These are phyloP conservation scores for Aureobasidium pullulans DNA, from an alignment of 2,329 filamentous ascomycete species.

Conservation along the genomic window DNA sequence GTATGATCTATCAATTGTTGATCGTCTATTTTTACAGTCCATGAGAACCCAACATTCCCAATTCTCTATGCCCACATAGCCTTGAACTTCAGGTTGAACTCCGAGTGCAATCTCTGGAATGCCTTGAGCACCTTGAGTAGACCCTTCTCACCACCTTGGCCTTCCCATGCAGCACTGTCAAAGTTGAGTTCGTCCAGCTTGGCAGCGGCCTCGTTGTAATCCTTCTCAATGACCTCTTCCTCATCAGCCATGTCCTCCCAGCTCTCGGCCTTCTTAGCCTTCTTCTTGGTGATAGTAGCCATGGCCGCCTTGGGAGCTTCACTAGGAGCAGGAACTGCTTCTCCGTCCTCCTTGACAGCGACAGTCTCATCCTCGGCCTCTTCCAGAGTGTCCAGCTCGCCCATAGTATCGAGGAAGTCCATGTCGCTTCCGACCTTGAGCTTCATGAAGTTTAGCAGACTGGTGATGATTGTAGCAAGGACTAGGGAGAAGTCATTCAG, in stretches of 20 bases:
- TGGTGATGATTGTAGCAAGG: constrained; percentile 64
- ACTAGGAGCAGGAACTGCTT: constrained; percentile 22
- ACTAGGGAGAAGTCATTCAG: constrained; percentile 60
- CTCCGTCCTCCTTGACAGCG: constrained; percentile 23
- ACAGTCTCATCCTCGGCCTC: constrained; percentile 36
- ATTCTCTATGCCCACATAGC: constrained; percentile 49
- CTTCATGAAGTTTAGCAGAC: constrained; percentile 51
- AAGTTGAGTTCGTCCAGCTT: constrained; percentile 19
- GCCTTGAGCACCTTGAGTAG: constrained; percentile 52
- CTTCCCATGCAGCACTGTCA: constrained; percentile 29
- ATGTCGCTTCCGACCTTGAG: constrained; percentile 38
- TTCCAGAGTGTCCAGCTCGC: constrained; percentile 45
- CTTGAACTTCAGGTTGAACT: constrained; percentile 59
- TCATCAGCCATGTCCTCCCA: constrained; percentile 34
- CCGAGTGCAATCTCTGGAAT: constrained; percentile 49
- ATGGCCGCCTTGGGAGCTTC: constrained; percentile 22
- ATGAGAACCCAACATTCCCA: background rate
- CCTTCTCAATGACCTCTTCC: constrained; percentile 28
- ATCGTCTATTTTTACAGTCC: background rate
- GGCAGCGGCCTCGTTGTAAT: constrained; percentile 20
- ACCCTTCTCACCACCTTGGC: constrained; percentile 36
- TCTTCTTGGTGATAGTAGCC: constrained; percentile 25
- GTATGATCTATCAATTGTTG: background rate
- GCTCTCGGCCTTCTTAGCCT: constrained; percentile 35
- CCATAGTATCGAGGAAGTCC: constrained; percentile 46